phyloP scores from a whole-genome alignment of 345 rosid species.

The Zanthoxylum bungeanum region DNA sequence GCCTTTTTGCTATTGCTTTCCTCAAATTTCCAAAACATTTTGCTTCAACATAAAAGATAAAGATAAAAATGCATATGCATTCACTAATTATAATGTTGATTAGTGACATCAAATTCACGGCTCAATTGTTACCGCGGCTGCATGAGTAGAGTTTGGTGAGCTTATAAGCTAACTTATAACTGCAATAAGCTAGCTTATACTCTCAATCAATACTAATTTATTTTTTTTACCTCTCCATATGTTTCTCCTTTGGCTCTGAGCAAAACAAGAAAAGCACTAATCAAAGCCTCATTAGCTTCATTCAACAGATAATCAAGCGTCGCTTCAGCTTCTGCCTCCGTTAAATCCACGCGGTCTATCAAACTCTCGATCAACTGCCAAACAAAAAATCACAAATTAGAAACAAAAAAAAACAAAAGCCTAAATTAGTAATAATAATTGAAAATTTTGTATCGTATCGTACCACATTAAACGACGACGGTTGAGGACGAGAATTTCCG shows the following conservation, averaged over 20 bases:
- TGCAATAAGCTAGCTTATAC: too few relatives aligned
- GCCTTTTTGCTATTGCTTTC: background rate
- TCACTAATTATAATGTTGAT: too few relatives aligned
- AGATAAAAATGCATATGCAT: too few relatives aligned
- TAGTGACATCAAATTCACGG: background rate
- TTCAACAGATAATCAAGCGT: constrained; percentile 58
- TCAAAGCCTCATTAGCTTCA: constrained; percentile 62
- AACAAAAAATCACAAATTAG: background rate
- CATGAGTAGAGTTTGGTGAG: too few relatives aligned
- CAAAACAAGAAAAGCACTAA: constrained; percentile 85
- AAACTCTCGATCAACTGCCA: constrained; percentile 61
- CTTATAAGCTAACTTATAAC: too few relatives aligned
- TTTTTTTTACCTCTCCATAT: constrained; percentile 75
- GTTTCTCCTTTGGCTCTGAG: constrained; percentile 98
- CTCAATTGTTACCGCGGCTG: background rate
- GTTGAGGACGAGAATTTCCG: constrained; percentile 25
- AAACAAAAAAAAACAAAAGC: background rate
- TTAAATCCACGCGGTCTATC: constrained; percentile 61
- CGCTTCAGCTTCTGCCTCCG: constrained; percentile 74
- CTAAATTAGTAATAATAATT: background rate
- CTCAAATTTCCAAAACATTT: background rate
- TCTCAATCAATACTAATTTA: too few relatives aligned
- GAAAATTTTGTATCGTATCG: background rate
- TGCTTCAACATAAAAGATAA: background rate
- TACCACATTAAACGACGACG: constrained; percentile 50